A percentile compares a stretch with the other conserved stretches of the same genome.
Evolutionary conservation across 495 filamentous ascomycete species (phyloP).

Genomic region (Neurospora sp.): DNA sequence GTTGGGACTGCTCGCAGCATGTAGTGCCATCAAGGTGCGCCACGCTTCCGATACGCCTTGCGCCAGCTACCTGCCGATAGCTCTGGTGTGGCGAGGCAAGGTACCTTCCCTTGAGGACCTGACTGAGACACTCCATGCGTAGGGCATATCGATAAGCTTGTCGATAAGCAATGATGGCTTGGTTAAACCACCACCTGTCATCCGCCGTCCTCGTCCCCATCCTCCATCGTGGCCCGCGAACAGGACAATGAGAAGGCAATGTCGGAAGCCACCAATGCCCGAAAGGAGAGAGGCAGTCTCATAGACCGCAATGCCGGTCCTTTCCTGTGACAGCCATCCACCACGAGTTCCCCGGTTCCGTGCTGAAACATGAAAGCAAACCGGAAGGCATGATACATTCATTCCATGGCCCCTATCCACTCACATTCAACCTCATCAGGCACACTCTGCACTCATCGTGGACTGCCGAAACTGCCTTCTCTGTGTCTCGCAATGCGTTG

Average conservation of each 20-base stretch:
- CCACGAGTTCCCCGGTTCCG: not conserved
- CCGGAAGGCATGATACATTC: not conserved
- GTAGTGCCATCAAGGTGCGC: not conserved
- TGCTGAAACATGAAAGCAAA: not conserved
- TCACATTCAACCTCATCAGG: not conserved
- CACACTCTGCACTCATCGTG: not conserved
- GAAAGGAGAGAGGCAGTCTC: not conserved
- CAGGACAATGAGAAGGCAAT: not conserved
- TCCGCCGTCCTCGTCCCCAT: not conserved
- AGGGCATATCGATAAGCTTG: not conserved
- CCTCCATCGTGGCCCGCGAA: not conserved
- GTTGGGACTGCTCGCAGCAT: not conserved
- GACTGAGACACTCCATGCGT: not conserved
- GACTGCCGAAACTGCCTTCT: conserved; percentile 3
- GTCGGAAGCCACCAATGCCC: not conserved
- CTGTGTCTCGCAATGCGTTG: conserved; percentile 27
- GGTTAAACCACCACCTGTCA: not conserved
- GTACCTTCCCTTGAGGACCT: not conserved
- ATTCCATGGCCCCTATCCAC: not conserved
- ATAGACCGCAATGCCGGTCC: not conserved
- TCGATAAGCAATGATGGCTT: not conserved
- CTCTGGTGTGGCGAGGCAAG: not conserved
- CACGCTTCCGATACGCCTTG: not conserved
- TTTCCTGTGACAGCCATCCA: not conserved
- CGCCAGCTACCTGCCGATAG: not conserved